A percentile compares a stretch with the other conserved stretches of the same genome.
phyloP scores from a whole-genome alignment of 306 rosid genomes.

The Fagus crenata region DNA sequence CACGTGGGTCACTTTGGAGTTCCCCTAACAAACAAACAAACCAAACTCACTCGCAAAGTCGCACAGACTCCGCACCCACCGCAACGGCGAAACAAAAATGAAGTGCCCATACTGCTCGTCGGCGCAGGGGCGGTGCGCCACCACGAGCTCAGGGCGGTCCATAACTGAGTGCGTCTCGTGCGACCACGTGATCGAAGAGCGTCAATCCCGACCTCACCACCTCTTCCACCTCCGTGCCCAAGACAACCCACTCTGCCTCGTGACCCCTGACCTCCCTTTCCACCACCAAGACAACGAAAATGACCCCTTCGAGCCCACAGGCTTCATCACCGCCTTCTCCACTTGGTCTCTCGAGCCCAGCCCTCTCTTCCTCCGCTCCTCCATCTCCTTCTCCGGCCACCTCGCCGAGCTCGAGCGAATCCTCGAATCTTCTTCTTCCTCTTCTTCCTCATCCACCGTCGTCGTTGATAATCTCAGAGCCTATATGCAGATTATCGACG shows the following conservation, averaged over 20 bases:
- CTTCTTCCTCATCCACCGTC: slow-evolving; percentile 61
- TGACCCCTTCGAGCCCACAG: slow-evolving; percentile 94
- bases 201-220: slow-evolving; percentile 82
- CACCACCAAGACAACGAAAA: slow-evolving; percentile 32
- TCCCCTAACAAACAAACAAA: too few relatives aligned
- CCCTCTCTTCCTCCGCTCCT: slow-evolving; percentile 80
- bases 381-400: slow-evolving; percentile 84
- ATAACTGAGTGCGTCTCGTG: slow-evolving; percentile 89
- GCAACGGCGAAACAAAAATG: slow-evolving; percentile 33
- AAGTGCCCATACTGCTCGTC: slow-evolving; percentile 89
- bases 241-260: slow-evolving; percentile 87
- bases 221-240: slow-evolving; percentile 86
- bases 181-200: slow-evolving; percentile 87
- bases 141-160: slow-evolving; percentile 61
- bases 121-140: slow-evolving; percentile 83
- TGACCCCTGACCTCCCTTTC: slow-evolving; percentile 84
- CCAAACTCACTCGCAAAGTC: not conserved
- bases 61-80: too few relatives aligned
- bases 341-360: slow-evolving; percentile 88
- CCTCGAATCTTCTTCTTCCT: slow-evolving; percentile 61
- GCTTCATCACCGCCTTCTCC: slow-evolving; percentile 90
- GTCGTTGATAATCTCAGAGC: slow-evolving; percentile 92
- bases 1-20: too few relatives aligned
- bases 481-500: slow-evolving; percentile 94
- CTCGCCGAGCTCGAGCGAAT: slow-evolving; percentile 94